Evolutionary conservation across 129 eudicot genomes (phyloP), one percentile per base, ranked within the genome.

Genomic region (Silybum marianum): DNA sequence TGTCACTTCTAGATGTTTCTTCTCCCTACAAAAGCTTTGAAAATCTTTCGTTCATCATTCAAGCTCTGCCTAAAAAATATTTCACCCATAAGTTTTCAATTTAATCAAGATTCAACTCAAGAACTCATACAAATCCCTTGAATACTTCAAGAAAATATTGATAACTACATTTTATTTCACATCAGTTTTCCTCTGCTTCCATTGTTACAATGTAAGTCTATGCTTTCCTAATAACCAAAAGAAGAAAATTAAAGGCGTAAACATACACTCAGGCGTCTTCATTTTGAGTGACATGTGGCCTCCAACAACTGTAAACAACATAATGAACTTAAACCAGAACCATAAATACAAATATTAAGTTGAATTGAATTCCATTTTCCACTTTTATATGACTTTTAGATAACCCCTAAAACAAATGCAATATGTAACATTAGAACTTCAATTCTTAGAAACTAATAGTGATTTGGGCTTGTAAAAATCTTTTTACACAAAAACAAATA

Each of bases 121-220:
- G n/a, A n/a, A n/a, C n/a, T n/a, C n/a, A n/a, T n/a, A n/a, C n/a
- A n/a, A n/a, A n/a, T n/a, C n/a, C n/a, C n/a, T n/a, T n/a, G n/a
- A n/a, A n/a, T n/a, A n/a, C n/a, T n/a, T n/a, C n/a, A n/a, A n/a
- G n/a, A n/a, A n/a, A n/a, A n/a, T n/a, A n/a, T n/a, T n/a, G n/a
- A n/a, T n/a, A n/a, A n/a, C n/a, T n/a, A n/a, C n/a, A n/a, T n/a
- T n/a, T n/a, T n/a, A n/a, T n/a, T n/a, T n/a, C n/a, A n/a, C n/a
- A n/a, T n/a, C n/a, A n/a, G n/a, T n/a, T n/a, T n/a, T n/a, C n/a
- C 85, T 92, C 98, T 42, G 94, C 99, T 86, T 95, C 97, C 2
- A 95, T 71, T 16, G 88, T 91, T 65, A 93, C 95, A 26, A 95
- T 91, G 78, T 90, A 95, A 73, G 92, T 75, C 71, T 95, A 98